Evolutionary conservation across 192 early-diverging fungal genomes (phyloP).

Genomic region (Podila verticillata): DNA sequence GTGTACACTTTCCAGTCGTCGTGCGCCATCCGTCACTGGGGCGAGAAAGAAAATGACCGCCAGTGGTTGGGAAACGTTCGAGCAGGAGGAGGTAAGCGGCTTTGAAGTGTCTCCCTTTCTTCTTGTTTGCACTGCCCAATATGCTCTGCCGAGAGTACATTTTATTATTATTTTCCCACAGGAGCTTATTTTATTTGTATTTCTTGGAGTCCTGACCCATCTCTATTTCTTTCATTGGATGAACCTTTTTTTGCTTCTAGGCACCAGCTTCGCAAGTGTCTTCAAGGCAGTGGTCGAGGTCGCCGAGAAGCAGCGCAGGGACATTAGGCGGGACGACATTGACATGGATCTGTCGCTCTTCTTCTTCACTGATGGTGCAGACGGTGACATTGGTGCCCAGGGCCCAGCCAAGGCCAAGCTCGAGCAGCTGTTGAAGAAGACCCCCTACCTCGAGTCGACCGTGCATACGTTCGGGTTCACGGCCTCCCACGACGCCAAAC

Average conservation of each 20-base stretch:
- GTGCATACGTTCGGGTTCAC: slow-evolving; percentile 56
- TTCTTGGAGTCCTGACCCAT: neutral
- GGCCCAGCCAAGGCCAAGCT: neutral
- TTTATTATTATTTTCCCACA: slow-evolving; percentile 1
- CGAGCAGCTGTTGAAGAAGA: slow-evolving; percentile 9
- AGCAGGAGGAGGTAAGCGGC: slow-evolving; percentile 46
- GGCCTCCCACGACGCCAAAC: slow-evolving; percentile 39
- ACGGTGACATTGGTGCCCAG: neutral
- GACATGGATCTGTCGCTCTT: slow-evolving; percentile 42
- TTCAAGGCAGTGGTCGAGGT: slow-evolving; percentile 23
- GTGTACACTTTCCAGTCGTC: slow-evolving; percentile 28
- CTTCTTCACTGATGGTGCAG: slow-evolving; percentile 55
- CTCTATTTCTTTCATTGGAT: neutral
- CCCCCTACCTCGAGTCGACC: slow-evolving; percentile 18
- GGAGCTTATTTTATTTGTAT: neutral
- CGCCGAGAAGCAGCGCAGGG: neutral
- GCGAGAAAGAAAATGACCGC: slow-evolving; percentile 5
- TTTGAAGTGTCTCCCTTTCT: neutral
- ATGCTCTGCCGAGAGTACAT: neutral
- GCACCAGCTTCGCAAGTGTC: slow-evolving; percentile 45
- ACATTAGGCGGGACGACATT: neutral
- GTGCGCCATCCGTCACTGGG: slow-evolving; percentile 41
- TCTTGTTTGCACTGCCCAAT: slow-evolving; percentile 13
- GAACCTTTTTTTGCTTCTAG: slow-evolving; percentile 10
- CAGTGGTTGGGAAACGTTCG: slow-evolving; percentile 21